Base-by-base conservation (phyloP, 2,329 filamentous ascomycete species). In the Aspergillus hortae region DNA sequence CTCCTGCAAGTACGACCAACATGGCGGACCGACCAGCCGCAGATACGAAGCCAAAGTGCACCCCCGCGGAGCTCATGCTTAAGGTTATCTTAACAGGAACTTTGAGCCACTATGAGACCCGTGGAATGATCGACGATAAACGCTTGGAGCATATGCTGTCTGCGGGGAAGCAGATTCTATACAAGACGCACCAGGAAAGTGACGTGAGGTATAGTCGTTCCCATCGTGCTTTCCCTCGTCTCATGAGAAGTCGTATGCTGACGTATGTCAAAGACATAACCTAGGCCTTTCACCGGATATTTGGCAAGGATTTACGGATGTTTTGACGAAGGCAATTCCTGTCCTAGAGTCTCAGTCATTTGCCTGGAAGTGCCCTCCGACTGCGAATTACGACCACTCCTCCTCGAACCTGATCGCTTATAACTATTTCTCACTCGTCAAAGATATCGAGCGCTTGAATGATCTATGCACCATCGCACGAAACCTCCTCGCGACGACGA, bases 271-370 rank as follows among this genome's bases (percentile, higher is more conserved):
- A 48, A 80, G 82, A 54, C 76, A 82, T 58, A 78, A 80, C 57
- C 74, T 86, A 27, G 84, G 83, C 35, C 72, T 79, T 56, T 78
- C 80, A 40, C 72, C 75, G 35, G 73, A 77, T 49, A 78, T 84
- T 58, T 87, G 84, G 84, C 74, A 80, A 58, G 81, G 83, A 36
- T 74, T 85, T 44, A 78, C 79, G 27, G 75, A 75, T 43, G 75
- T 85, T 19, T 71, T 87, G 54, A 79, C 78, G 47, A 78, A 80
- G 52, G 83, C 83, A 15, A 80, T 85, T 15, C 82, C 81, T 2
- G 81, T 81, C 35, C 76, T 86, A 41, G 83, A 85, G 63, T 75
- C 77, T 32, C 80, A 84, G 57, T 85, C 80, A 30, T 85, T 86
- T 61, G 78, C 80, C 6, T 79, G 80, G 65, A 81, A 82, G 59